Base-by-base conservation (phyloP, 345 rosid species). In the Melastoma malabathricum region DNA sequence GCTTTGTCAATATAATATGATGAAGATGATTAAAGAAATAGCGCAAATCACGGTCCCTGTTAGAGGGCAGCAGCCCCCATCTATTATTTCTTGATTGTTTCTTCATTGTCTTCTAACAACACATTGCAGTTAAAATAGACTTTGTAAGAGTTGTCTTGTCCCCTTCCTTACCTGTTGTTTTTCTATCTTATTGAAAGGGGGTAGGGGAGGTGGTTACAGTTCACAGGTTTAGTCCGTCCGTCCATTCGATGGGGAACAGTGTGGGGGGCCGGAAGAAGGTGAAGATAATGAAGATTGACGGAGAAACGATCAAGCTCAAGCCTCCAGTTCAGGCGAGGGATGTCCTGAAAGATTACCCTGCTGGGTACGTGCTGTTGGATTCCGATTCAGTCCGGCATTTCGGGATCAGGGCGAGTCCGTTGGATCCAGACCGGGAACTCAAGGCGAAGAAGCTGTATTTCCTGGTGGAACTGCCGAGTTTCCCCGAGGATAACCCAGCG, bases 241-340 rank as follows among this genome's bases (percentile, higher is more conserved):
- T 34, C 41, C 41, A 8, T 34, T 12, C 73, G 53, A 63, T 87
- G 97, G 95, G 93, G 48, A 92, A 87, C 74, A 70, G 52, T 64
- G 49, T 87, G 3, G 87, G 81, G 18, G 72, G 75, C 55, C 68
- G 50, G 45, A 76, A 74, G 43, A 80, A 15, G 52, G 75, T 84
- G 1, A 82, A 82, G 58, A 79, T 87, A 43, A 84, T 87, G 95
- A 87, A 75, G 48, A 68, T 87, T 52, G 69, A 68, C 67, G 98
- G 98, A 3, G 95, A 92, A 63, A 76, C 77, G 3, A 51, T 84
- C 61, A 81, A 83, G 57, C 46, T 88, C 1, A 75, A 73, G 75
- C 82, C 95, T 15, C 95, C 94, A 22, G 60, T 68, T 45, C 73
- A 64, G 16, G 90, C 71, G 1, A 50, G 73, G 12, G 83, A 87